Evolutionary conservation across 768 basidiomycete species (phyloP), one percentile per base, ranked within the genome.

Genomic region (Psilocybe subaeruginosa): DNA sequence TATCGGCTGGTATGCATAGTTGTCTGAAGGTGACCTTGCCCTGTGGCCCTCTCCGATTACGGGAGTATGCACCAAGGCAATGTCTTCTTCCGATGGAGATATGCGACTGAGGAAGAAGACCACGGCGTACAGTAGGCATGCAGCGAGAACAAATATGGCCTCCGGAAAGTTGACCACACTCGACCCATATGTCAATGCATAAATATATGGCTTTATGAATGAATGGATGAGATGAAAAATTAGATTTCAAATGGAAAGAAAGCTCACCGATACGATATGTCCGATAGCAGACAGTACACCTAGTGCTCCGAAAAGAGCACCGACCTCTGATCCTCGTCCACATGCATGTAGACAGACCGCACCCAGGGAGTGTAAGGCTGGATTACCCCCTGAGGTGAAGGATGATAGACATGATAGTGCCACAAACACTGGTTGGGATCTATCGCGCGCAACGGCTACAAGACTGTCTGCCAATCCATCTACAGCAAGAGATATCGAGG

Each of bases 241-340:
- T 9, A 23, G 14, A 47, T 52, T 19, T 23, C n/a, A 14, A 59
- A n/a, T 8, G 39, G 19, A 17, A 9, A 56, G 12, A 27, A 49
- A 11, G 72, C 81, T 66, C 56, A 82, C 83, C 43, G 80, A 80
- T 45, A 92, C 84, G 59, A 84, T 86, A 70, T 88, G 87, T 0
- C 86, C 86, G 8, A 86, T 71, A 0, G 91, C 88, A 56, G 86
- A 83, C 46, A 92, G 69, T 14, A 90, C 83, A 2, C 89, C 86
- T 58, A 92, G 76, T 1, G 89, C 89, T 12, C 90, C 90, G 57
- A 93, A 91, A 39, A 93, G 68, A 19, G 84, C 80, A 0, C 91
- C 91, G 5, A 79, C 78, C 62, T 83, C 79, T 19, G 75, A 72
- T 55, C 78, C 76, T 55, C 68, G 71, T 39, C 82, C 79, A 71